Base-by-base conservation (phyloP, 805 yeast species). In the Cyberlindnera xishuangbannaensis region DNA sequence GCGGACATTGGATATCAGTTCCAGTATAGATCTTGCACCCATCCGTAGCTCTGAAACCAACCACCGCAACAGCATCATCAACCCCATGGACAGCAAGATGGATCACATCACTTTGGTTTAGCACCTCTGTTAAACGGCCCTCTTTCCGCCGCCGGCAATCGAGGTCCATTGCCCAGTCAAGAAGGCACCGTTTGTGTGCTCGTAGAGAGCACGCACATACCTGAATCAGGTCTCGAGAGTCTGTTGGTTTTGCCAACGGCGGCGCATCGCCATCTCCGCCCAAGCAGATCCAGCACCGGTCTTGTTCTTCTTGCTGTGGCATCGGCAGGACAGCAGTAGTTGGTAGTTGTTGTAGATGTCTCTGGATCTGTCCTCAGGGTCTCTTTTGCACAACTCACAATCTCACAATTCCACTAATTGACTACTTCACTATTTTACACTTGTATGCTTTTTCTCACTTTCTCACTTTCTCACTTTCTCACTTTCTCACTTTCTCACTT, bases 271-370 rank as follows among this genome's bases (percentile, higher is more conserved):
- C 38, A 6, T 38, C 36, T 4, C 15, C 8, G 7, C 39, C 39
- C 13, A 35, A 28, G 15, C 43, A 39, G 16, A 39, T 39, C 43
- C 43, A 39, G 27, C 43, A 39, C 4, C 27, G 28, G 10, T 33
- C 33, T 24, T 15, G 15, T n/a, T 36, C 35, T 9, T 30, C 34
- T 5, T 18, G 25, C 13, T 12, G 8, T 9, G 25, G 15, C 25
- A 14, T 28, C 24, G 14, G 26, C 14, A 12, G 9, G 8, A 11
- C 8, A 11, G 8, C 22, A 19, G 22, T 19, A 19, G 22, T 8
- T 19, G 11, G n/a, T n/a, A n/a, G n/a, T n/a, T n/a, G n/a, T n/a
- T n/a, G n/a, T n/a, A n/a, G n/a, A n/a, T n/a, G n/a, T n/a, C n/a
- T n/a, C n/a, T n/a, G n/a, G n/a, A n/a, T n/a, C n/a, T n/a, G n/a